A percentile compares a stretch with the other conserved stretches of the same genome.
Conservation (phyloP, 1,284 basidiomycete genomes). For the Thelephora terrestris region DNA sequence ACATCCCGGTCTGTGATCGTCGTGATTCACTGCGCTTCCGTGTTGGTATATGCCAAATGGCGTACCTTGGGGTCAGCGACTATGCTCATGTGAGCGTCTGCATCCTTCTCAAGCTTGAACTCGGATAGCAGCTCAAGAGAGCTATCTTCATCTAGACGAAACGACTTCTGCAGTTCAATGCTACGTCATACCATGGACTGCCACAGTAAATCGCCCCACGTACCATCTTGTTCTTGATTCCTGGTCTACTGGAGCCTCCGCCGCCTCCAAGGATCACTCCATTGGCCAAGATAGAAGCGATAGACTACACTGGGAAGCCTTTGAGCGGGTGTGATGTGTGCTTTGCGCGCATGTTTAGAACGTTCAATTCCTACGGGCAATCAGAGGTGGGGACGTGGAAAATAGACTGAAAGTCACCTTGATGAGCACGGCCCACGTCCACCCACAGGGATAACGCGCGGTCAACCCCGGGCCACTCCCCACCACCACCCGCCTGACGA, state of each 20-base stretch:
- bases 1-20: conserved; percentile 31
- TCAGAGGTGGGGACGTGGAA: conserved; percentile 5
- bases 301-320: conserved; percentile 81
- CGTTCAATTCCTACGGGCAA: too few species aligned
- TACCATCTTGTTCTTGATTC: conserved; percentile 89
- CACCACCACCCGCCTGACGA: not conserved
- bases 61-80: conserved; percentile 56
- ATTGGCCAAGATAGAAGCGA: conserved; percentile 67
- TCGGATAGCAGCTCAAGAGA: conserved; percentile 56
- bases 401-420: not conserved
- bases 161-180: conserved; percentile 47
- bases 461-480: not conserved
- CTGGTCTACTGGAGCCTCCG: conserved; percentile 71
- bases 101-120: conserved; percentile 64
- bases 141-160: conserved; percentile 50
- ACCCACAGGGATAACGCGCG: not conserved
- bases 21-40: conserved; percentile 8
- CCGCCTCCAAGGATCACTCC: conserved; percentile 85
- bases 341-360: conserved; percentile 64
- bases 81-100: conserved; percentile 94
- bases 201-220: conserved; percentile 18
- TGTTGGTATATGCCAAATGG: not conserved
- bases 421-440: not conserved
- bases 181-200: conserved; percentile 3
- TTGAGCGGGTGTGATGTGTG: conserved; percentile 71